Evolutionary conservation across 2,329 filamentous ascomycete genomes (phyloP), one percentile per base, ranked within the genome.

Genomic region (Bipolaris zeicola): DNA sequence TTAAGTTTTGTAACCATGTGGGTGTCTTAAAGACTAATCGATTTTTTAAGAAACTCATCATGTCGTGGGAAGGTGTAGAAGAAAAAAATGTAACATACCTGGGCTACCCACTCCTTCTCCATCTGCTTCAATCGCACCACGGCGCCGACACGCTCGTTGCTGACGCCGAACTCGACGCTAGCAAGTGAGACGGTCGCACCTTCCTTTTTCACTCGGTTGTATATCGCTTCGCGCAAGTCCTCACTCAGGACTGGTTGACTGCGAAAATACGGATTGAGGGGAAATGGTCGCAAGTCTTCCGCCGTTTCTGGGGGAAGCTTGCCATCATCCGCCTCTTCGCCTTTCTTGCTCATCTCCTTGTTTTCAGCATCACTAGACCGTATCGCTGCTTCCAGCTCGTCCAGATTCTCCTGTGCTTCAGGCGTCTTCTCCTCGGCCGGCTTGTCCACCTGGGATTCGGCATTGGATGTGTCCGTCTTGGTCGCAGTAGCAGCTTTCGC

Each of bases 11-110:
- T 94, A 94, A 97, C 91, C 91, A 95, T 88, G 83, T 87, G 76
- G 81, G 78, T 87, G 93, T 98, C 93, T 96, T 97, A 84, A 96
- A 96, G 94, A 98, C 94, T 97, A 96, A 98, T 97, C 94, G 94
- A 81, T 89, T 85, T 88, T 86, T 67, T 85, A 81, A 76, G 84
- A 69, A 86, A 79, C 84, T 91, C 88, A 90, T 90, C 87, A 89
- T 81, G 61, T 63, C 66, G 71, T 45, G 28, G 38, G 33, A 26
- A 7, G 13, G 13, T 28, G 18, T 18, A 22, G 8, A 45, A 44
- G 8, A 45, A 44, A 31, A 31, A 22, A 53, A 37, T 37, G 48
- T 13, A 44, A 80, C 91, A 83, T 84, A 96, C 93, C 82, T 93
- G 82, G 67, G 81, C 76, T 61, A 83, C 75, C 91, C 89, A 92